Evolutionary conservation across 768 basidiomycete genomes (phyloP).

Genomic region (Boletus vermiculosoides): DNA sequence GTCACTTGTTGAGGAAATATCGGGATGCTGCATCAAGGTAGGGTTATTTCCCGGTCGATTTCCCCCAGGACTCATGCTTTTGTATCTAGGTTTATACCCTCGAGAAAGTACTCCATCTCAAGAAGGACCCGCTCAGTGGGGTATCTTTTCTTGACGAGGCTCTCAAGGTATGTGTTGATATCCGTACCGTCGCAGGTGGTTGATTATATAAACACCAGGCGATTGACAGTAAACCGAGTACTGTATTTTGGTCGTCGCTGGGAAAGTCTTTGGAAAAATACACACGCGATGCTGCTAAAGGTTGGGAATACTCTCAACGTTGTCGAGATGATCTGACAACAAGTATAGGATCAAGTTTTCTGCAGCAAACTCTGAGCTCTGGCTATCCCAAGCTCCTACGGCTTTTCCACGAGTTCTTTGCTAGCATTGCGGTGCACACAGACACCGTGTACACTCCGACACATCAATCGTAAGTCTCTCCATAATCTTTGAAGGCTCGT

Average conservation of each 20-base stretch:
- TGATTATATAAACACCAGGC: constrained; percentile 44
- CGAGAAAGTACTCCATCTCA: constrained; percentile 89
- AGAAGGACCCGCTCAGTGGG: constrained; percentile 78
- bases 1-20: constrained; percentile 78
- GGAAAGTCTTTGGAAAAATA: constrained; percentile 80
- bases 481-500: background rate
- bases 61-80: background rate
- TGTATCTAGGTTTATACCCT: constrained; percentile 79
- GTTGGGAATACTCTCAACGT: constrained; percentile 39
- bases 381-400: constrained; percentile 87
- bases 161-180: constrained; percentile 66
- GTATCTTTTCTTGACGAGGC: constrained; percentile 86
- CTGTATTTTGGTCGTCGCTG: constrained; percentile 86
- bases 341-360: constrained; percentile 72
- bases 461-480: constrained; percentile 68
- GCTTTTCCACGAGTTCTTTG: constrained; percentile 96
- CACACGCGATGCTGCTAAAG: constrained; percentile 74
- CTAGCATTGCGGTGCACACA: constrained; percentile 91
- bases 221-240: constrained; percentile 88
- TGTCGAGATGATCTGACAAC: constrained; percentile 3
- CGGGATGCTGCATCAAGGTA: constrained; percentile 88
- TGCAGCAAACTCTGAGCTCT: constrained; percentile 84
- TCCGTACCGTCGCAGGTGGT: background rate
- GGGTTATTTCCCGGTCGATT: background rate
- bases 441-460: constrained; percentile 86